phyloP scores from a whole-genome alignment of 2,329 filamentous ascomycete genomes.

The Cladosporium sp. region DNA sequence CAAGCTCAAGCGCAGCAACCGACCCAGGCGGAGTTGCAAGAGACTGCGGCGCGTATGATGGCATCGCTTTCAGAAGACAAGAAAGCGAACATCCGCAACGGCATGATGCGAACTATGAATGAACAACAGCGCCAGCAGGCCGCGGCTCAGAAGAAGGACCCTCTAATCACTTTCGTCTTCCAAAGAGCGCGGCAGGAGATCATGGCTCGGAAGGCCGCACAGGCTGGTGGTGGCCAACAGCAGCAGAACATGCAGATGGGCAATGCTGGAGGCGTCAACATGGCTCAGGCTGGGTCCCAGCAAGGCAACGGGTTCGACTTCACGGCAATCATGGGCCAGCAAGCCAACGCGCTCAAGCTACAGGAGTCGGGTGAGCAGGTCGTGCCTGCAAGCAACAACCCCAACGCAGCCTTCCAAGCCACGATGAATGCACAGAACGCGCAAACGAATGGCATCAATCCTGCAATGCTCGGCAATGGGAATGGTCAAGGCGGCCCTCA shows the following conservation, averaged over 20 bases:
- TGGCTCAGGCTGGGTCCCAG: slow-evolving; percentile 7
- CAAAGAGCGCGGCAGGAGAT: slow-evolving; percentile 15
- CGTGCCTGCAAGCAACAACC: slow-evolving; percentile 57
- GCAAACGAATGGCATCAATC: slow-evolving; percentile 21
- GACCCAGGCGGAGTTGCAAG: slow-evolving; percentile 16
- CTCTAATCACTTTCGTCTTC: slow-evolving; percentile 19
- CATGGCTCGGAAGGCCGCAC: slow-evolving; percentile 3
- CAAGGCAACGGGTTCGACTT: slow-evolving; percentile 38
- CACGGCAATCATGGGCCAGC: slow-evolving; percentile 53
- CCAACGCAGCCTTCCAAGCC: slow-evolving; percentile 31
- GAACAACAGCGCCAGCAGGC: slow-evolving; percentile 20
- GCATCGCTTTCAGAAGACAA: slow-evolving; percentile 22
- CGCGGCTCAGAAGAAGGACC: slow-evolving; percentile 18
- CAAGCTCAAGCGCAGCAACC: slow-evolving; percentile 11
- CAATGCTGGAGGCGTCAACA: slow-evolving; percentile 23
- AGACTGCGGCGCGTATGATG: slow-evolving; percentile 17
- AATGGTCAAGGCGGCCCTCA: slow-evolving; percentile 11
- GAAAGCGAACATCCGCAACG: slow-evolving; percentile 18
- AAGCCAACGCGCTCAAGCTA: slow-evolving; percentile 55
- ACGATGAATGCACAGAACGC: slow-evolving; percentile 21
- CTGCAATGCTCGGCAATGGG: slow-evolving; percentile 32
- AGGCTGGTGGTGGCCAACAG: slow-evolving; percentile 6
- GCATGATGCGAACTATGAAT: slow-evolving; percentile 16
- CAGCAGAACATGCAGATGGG: slow-evolving; percentile 24
- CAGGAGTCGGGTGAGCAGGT: slow-evolving; percentile 57